Conservation (phyloP, 257 asterid species). For the Nicotiana tomentosiformis region DNA sequence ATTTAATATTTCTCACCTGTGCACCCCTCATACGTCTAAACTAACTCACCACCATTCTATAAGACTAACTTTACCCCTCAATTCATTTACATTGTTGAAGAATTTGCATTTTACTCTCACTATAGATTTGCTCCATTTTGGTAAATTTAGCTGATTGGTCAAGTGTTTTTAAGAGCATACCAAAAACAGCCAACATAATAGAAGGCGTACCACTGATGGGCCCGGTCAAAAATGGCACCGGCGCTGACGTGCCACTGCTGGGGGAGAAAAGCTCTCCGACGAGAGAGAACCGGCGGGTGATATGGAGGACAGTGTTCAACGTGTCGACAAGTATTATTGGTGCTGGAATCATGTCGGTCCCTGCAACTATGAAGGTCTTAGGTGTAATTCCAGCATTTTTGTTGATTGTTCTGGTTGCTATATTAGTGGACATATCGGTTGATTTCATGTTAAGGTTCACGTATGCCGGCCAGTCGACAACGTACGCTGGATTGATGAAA, state of each 20-base stretch:
- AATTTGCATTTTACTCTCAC: too few relatives aligned
- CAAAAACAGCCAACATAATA: background rate
- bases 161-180: too few relatives aligned
- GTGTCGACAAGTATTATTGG: conserved; percentile 88
- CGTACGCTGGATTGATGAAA: conserved; percentile 76
- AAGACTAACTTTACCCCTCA: too few relatives aligned
- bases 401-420: conserved; percentile 46
- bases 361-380: conserved; percentile 80
- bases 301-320: conserved; percentile 74
- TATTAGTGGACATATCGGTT: conserved; percentile 66
- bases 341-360: conserved; percentile 90
- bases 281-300: conserved; percentile 24
- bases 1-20: too few relatives aligned
- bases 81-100: too few relatives aligned
- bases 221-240: conserved; percentile 43
- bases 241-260: conserved; percentile 55
- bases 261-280: conserved; percentile 10
- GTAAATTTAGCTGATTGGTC: background rate
- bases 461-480: conserved; percentile 60
- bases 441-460: conserved; percentile 82
- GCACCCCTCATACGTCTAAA: too few relatives aligned
- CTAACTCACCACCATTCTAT: too few relatives aligned
- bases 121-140: background rate
- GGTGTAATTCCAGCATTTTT: conserved; percentile 73
- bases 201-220: conserved; percentile 30